Percentiles rank a stretch among this genome's conserved stretches.
Evolutionary conservation across 345 rosid genomes (phyloP).

Genomic region (Microcos paniculata): DNA sequence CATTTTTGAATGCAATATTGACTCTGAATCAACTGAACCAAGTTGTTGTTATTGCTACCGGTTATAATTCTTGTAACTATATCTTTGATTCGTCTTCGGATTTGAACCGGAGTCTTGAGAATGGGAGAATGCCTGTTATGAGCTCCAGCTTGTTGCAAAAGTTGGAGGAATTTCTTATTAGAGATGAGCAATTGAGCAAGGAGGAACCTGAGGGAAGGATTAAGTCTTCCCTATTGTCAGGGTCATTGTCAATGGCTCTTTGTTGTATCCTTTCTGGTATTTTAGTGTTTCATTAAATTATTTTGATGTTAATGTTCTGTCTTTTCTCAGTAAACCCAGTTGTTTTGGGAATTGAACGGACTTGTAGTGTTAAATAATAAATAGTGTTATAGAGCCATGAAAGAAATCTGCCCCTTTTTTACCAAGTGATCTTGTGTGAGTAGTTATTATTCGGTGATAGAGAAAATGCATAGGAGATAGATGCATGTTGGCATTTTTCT

Average conservation of each 20-base stretch:
- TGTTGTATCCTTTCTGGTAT: constrained; percentile 75
- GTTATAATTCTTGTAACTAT: constrained; percentile 72
- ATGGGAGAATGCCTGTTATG: constrained; percentile 55
- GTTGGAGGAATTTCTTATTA: constrained; percentile 61
- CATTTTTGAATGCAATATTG: constrained; percentile 70
- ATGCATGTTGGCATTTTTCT: background rate
- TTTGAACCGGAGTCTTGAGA: constrained; percentile 35
- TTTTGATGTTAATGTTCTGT: constrained; percentile 2
- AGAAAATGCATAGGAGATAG: background rate
- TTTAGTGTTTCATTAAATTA: background rate
- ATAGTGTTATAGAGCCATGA: background rate
- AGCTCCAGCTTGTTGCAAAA: constrained; percentile 52
- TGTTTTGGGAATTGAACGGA: background rate
- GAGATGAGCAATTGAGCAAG: constrained; percentile 63
- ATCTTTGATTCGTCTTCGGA: constrained; percentile 67
- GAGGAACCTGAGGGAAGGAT: constrained; percentile 40
- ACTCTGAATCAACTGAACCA: constrained; percentile 80
- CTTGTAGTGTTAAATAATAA: background rate
- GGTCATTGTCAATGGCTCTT: constrained; percentile 93
- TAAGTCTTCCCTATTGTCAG: constrained; percentile 72
- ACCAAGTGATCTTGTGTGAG: background rate
- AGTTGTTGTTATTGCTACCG: constrained; percentile 85
- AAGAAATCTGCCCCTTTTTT: background rate
- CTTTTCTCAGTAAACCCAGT: background rate
- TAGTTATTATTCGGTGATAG: background rate